phyloP scores from a whole-genome alignment of 2,329 filamentous ascomycete genomes.

The Mariannaea elegans region DNA sequence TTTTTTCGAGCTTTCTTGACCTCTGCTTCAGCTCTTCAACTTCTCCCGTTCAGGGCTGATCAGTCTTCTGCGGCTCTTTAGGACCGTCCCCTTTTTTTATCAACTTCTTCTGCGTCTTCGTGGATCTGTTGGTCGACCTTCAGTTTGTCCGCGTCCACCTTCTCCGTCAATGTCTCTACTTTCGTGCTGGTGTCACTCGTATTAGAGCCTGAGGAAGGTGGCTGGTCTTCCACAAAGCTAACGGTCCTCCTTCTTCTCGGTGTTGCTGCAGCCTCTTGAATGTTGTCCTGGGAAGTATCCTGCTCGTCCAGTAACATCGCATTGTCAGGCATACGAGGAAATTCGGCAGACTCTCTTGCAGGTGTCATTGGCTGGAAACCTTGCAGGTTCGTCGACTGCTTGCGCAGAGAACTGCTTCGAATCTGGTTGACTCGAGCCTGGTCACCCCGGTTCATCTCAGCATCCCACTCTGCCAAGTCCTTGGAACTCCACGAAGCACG shows the following conservation, averaged over 20 bases:
- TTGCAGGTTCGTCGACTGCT: constrained; percentile 36
- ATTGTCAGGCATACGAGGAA: constrained; percentile 23
- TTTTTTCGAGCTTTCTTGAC: background rate
- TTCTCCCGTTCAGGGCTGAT: too few relatives aligned
- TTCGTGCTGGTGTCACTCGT: constrained; percentile 20
- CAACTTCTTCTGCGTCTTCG: background rate
- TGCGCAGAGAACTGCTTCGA: constrained; percentile 45
- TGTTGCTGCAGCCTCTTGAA: constrained; percentile 24
- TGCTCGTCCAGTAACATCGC: constrained; percentile 25
- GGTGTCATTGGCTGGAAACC: constrained; percentile 43
- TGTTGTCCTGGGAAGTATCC: constrained; percentile 28
- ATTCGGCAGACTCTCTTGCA: constrained; percentile 42
- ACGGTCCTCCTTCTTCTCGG: constrained; percentile 34
- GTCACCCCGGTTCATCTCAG: constrained; percentile 46
- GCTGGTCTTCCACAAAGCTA: constrained; percentile 36
- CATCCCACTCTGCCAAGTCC: constrained; percentile 57
- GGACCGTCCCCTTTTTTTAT: constrained; percentile 12
- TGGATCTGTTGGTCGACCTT: background rate
- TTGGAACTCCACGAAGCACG: constrained; percentile 62
- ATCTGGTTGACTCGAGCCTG: constrained; percentile 39
- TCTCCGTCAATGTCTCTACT: background rate
- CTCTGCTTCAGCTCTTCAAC: too few relatives aligned
- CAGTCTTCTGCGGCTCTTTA: background rate
- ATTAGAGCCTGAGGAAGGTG: constrained; percentile 27
- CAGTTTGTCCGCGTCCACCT: background rate